Evolutionary conservation across 208 protist species (phyloP), one percentile per base, ranked within the genome.

Genomic region (Phytomonas serpens): DNA sequence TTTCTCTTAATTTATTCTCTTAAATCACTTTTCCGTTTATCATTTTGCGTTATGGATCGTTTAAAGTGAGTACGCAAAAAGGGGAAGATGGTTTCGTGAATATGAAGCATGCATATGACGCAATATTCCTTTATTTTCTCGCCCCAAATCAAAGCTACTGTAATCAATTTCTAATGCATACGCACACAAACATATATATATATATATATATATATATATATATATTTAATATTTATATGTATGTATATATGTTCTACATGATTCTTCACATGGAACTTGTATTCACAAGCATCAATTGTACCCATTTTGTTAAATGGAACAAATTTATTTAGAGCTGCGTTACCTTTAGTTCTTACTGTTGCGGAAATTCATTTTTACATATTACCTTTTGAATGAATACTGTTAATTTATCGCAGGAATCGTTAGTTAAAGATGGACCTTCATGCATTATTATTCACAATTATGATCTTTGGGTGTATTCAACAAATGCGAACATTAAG

Each of bases 91-190:
- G 16, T 57, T 57, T 57, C 19, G 23, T 57, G 11, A 57, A 27
- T 57, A 19, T 27, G 47, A 27, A 57, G 23, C 47, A 27, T 57
- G 47, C 5, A 27, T 57, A 57, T 19, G 47, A 27, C 19, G 11
- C 47, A 23, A 7, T 57, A 57, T 57, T 9, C 47, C 5, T 78
- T 71, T 68, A 0, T 42, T 68, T 77, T 61, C 34, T 75, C 37
- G 34, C 77, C 52, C 73, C 68, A 69, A 62, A 57, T 74, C 61
- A 64, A 33, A 13, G 29, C 29, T 69, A 61, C 11, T 38, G 27
- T 65, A 69, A 69, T 27, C 33, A 32, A 69, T 47, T 68, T 29
- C 29, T 73, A 52, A 19, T 73, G 27, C 33, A 77, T 62, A 73
- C 51, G 38, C 61, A 72, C 62, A 72, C 6, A 27, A 52, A 40